Evolutionary conservation across 2,329 filamentous ascomycete genomes (phyloP), one percentile per base, ranked within the genome.

Genomic region (Tolypocladium tropicale): DNA sequence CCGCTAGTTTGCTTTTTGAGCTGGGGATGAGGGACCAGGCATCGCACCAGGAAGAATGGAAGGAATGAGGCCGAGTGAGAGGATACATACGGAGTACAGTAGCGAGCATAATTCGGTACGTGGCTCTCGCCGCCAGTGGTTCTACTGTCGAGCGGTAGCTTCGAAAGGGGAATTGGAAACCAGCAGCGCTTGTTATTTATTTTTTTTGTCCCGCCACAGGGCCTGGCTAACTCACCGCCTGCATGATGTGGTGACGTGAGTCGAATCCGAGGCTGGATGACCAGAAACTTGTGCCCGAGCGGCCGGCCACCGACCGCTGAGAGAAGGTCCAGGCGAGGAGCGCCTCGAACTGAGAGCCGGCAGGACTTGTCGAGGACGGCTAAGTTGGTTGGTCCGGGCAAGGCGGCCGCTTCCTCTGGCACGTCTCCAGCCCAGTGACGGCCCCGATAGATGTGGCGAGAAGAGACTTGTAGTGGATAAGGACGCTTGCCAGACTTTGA

Each of bases 71-170:
- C 55, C 52, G 49, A 57, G 57, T 56, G 50, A 56, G 55, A 28
- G 63, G 62, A 67, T 68, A 63, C 65, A 65, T 64, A 68, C n/a
- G n/a, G n/a, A n/a, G n/a, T n/a, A n/a, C 53, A 58, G 57, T 68
- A 69, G 67, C 67, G 68, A 69, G 66, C 63, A 70, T 70, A 60
- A 66, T 67, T 61, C 63, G 63, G 65, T 64, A 67, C 60, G 63
- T 65, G 65, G 62, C 60, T 59, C 58, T 59, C 57, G 57, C 60
- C 61, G 60, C 59, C 62, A 62, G 62, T 63, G 61, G 58, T 63
- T 62, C 60, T 62, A 59, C 62, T 56, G 58, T 63, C 64, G 55
- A 64, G 65, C 62, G 63, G 60, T 67, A 66, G 67, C 43, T 57
- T 53, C 36, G 52, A 53, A 34, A 43, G 30, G 64, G 57, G 59